Conservation (phyloP, 805 yeast species). For the Yarrowia keelungensis region DNA sequence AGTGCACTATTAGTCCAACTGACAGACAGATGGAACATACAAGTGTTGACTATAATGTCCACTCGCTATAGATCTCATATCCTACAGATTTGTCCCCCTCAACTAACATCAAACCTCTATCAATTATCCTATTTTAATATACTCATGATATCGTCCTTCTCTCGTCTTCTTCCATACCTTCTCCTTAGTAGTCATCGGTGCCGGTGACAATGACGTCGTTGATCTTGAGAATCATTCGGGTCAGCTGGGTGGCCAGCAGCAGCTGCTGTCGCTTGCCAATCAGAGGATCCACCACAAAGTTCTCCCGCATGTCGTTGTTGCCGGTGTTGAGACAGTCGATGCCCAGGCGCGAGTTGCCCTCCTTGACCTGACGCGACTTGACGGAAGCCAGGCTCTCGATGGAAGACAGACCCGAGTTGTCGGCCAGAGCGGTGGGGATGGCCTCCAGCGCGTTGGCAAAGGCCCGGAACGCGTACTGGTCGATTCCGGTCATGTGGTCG, state of each 20-base stretch:
- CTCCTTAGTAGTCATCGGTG: slow-evolving; percentile 60
- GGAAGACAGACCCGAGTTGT: slow-evolving; percentile 94
- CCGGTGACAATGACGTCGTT: slow-evolving; percentile 95
- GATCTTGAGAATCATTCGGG: slow-evolving; percentile 96
- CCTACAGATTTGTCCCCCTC: too few species aligned
- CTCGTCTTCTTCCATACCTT: too few species aligned
- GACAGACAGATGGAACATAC: too few species aligned
- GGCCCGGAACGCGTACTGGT: slow-evolving; percentile 97
- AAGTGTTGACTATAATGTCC: too few species aligned
- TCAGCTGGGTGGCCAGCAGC: slow-evolving; percentile 92
- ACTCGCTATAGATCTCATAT: too few species aligned
- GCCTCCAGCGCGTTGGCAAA: slow-evolving; percentile 89
- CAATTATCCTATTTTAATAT: slow-evolving; percentile 31
- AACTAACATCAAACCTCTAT: slow-evolving; percentile 15
- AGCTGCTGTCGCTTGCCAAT: slow-evolving; percentile 98
- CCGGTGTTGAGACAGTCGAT: slow-evolving; percentile 93
- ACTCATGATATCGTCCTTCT: slow-evolving; percentile 19
- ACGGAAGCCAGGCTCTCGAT: slow-evolving; percentile 85
- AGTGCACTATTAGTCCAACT: too few species aligned
- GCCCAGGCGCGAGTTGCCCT: slow-evolving; percentile 74
- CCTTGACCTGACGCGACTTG: slow-evolving; percentile 84
- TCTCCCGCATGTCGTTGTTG: slow-evolving; percentile 88
- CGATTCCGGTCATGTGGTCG: slow-evolving; percentile 91
- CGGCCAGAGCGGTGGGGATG: slow-evolving; percentile 94
- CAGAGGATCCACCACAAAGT: slow-evolving; percentile 94